Evolutionary conservation across 78 protist genomes (phyloP), one percentile per base, ranked within the genome.

Genomic region (Dictyostelium citrinum): DNA sequence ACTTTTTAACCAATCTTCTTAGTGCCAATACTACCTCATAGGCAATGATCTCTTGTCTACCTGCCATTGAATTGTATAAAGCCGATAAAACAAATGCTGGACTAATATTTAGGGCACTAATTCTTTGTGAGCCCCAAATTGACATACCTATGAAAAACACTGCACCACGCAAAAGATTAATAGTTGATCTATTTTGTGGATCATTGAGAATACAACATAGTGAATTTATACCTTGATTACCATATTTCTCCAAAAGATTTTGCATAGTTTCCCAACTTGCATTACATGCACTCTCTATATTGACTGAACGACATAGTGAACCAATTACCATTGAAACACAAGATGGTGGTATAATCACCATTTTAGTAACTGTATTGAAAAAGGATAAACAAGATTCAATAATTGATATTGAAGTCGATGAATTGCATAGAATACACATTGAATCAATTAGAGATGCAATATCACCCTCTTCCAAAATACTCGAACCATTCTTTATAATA

Each of bases 61-160:
- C 90, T 6, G 81, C 58, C 35, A 93, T 37, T 43, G 93, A 76
- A 83, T 93, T 88, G 39, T 51, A 93, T 11, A 93, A 68, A 29
- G 91, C 41, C 2, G 91, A 90, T 17, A 93, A n/a, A 7, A 93
- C 77, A 20, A 51, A 72, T 14, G 84, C 67, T 1, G 91, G 84
- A 75, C 79, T 49, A 11, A 79, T 80, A 2, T 79, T 80, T 16
- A 93, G 45, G 1, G 93, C 41, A 16, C 71, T 80, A 12, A 93
- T 46, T 22, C 90, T 61, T 64, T 93, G 93, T 29, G 96, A 82
- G 5, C 96, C 96, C 96, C 96, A 93, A 6, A 84, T 90, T 2
- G 91, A 93, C 96, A 93, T 93, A 11, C 91, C 90, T 22, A 93
- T 71, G 64, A 93, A 93, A 61, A 93, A 93, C 3, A 93, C 90